A percentile compares a stretch with the other conserved stretches of the same genome.
These are phyloP conservation scores for Hortiboletus campestris DNA, from an alignment of 768 basidiomycete species.

Conservation along the genomic window DNA sequence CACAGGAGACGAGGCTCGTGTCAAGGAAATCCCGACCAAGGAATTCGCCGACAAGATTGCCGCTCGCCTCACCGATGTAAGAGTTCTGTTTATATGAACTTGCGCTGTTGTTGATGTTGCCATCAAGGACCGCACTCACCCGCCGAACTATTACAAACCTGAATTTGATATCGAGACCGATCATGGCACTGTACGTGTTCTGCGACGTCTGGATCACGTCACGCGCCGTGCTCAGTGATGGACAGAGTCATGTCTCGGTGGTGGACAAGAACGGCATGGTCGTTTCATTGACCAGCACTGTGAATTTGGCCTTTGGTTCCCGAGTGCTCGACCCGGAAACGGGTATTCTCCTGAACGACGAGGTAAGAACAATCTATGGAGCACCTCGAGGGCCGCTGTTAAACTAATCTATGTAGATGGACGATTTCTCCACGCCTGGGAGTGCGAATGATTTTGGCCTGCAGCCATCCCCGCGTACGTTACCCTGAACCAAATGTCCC, in stretches of 20 bases:
- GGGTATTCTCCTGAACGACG: conserved; percentile 83
- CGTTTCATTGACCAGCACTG: conserved; percentile 81
- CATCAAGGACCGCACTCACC: conserved; percentile 70
- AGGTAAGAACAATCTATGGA: conserved; percentile 40
- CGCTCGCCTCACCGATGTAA: conserved; percentile 79
- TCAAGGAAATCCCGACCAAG: conserved; percentile 68
- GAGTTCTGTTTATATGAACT: conserved; percentile 22
- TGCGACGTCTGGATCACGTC: conserved; percentile 1
- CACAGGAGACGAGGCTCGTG: conserved; percentile 50
- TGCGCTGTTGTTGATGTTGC: conserved; percentile 7
- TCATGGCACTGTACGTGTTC: conserved; percentile 67
- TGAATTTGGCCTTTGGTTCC: conserved; percentile 90
- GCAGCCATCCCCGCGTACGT: conserved; percentile 75
- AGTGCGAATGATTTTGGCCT: conserved; percentile 81
- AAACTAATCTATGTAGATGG: conserved; percentile 52
- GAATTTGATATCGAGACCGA: conserved; percentile 74
- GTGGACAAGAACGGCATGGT: conserved; percentile 87
- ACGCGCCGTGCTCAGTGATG: conserved; percentile 4
- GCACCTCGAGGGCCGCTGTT: not conserved
- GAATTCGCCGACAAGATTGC: conserved; percentile 60
- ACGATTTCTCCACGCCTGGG: conserved; percentile 89
- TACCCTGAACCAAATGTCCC: not conserved
- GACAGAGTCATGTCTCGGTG: conserved; percentile 79
- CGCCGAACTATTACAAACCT: conserved; percentile 80
- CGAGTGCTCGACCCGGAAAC: conserved; percentile 83